Conservation (phyloP, 371 early-diverging fungal genomes). For the Dichotomocladium elegans region DNA sequence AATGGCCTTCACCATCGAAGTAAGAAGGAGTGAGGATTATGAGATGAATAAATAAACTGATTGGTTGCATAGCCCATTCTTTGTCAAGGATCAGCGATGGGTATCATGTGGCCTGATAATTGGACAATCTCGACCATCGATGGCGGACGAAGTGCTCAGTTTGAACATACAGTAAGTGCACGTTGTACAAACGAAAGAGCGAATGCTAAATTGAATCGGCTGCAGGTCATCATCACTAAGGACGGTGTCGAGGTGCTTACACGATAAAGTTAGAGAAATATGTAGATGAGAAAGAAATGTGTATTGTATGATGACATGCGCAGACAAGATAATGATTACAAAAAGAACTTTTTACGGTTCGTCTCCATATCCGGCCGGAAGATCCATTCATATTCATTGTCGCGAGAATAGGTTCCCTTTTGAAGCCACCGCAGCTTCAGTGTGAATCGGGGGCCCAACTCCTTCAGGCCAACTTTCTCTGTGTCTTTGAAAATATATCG, state of each 20-base stretch:
- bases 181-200: background rate
- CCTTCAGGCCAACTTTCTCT: constrained; percentile 89
- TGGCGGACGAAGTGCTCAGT: constrained; percentile 88
- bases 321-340: too few species aligned
- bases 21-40: background rate
- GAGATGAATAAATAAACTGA: background rate
- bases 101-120: constrained; percentile 80
- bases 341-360: constrained; percentile 79
- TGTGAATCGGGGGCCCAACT: constrained; percentile 97
- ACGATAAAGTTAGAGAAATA: background rate
- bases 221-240: background rate
- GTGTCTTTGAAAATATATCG: constrained; percentile 89
- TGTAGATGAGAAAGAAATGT: constrained; percentile 3
- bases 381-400: constrained; percentile 94
- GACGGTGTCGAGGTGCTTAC: background rate
- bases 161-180: constrained; percentile 70
- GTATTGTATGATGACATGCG: background rate
- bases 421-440: constrained; percentile 93
- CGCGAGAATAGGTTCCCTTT: constrained; percentile 88
- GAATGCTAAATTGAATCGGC: background rate
- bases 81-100: constrained; percentile 70
- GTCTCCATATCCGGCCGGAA: constrained; percentile 88
- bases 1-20: constrained; percentile 81
- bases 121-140: constrained; percentile 85
- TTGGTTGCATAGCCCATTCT: constrained; percentile 61